Base-by-base conservation (phyloP, 129 eudicot genomes). In the Chrysanthemum makinoi region DNA sequence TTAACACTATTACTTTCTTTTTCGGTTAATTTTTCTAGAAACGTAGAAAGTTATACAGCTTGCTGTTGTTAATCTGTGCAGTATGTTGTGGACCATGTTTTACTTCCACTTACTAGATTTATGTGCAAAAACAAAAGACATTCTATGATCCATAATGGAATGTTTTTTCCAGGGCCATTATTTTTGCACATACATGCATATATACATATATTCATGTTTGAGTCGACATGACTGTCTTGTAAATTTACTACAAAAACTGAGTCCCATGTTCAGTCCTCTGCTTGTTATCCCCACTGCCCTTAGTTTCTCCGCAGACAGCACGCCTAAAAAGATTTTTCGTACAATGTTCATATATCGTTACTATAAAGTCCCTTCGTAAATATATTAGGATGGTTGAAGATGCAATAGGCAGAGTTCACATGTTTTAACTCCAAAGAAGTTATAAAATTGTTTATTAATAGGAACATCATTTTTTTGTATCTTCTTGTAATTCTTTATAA, bases 141-240 rank as follows among this genome's bases (percentile, higher is more conserved):
- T 76, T 68, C 63, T 68, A 13, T 68, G 24, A 22, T 69, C 69
- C 75, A 76, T 76, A 24, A 68, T 76, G 74, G 62, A 76, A 59
- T 68, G 69, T 76, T 76, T 61, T 33, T 58, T 59, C 49, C 57
- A 8, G 1, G 35, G 53, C 39, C 30, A 33, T 26, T 73, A 22
- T 43, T 60, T 65, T 30, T 68, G 44, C 55, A 68, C 48, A 58
- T 76, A 48, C 55, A 67, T 66, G 50, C 22, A 52, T 53, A 65
- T 19, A 50, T 54, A 35, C 5, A 20, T 24, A 9, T 20, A 15
- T 10, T 24, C 5, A 10, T 30, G 5, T 33, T 5, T 52, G 58
- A 66, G 44, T 66, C 63, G 78, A 19, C 57, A 65, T 65, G 71
- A 56, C 49, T 24, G 62, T 44, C 39, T 66, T 43, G 66, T n/a